Evolutionary conservation across 2,329 filamentous ascomycete genomes (phyloP), one percentile per base, ranked within the genome.

Genomic region (Ceratocystis diversiconidia): DNA sequence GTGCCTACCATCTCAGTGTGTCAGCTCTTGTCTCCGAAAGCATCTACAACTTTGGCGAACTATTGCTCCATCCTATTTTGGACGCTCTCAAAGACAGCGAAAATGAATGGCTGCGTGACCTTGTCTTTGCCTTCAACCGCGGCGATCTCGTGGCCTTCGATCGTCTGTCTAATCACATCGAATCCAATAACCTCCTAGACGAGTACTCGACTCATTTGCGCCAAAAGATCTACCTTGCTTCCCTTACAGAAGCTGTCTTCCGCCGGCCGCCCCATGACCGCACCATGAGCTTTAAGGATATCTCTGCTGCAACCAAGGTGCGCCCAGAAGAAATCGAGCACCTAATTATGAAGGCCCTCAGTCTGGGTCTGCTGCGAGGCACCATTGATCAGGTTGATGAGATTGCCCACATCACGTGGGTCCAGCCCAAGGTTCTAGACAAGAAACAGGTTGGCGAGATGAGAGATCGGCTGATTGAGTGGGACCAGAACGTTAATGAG

Each of bases 31-130:
- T 96, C 48, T 96, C 92, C 62, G 89, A 92, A 72, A 90, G 85
- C 72, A 99, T 97, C 78, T 97, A 99, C 84, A 99, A 99, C 80
- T 99, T 99, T 72, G 94, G 94, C 75, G 94, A 99, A 80, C 86
- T 99, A n/a, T 85, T 99, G 41, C 84, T 99, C 70, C 94, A 99
- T 75, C 94, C 94, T 2, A 95, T 99, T 73, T 86, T 99, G 69
- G 89, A 96, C 73, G 87, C 88, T 22, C 84, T 99, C 63, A 73
- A 74, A 28, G 80, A 80, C 72, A 84, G 86, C 71, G 82, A 86
- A 52, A 84, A 95, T 74, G 80, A 85, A 63, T 99, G 94, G 94
- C 83, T 99, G 69, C 89, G 91, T 69, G 89, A 96, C 55, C 85
- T 99, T n/a, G 85, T 99, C 59, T 95, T 96, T 73, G 92, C 94